phyloP scores from a whole-genome alignment of 306 rosid genomes.

The Sphenostylis stenocarpa region DNA sequence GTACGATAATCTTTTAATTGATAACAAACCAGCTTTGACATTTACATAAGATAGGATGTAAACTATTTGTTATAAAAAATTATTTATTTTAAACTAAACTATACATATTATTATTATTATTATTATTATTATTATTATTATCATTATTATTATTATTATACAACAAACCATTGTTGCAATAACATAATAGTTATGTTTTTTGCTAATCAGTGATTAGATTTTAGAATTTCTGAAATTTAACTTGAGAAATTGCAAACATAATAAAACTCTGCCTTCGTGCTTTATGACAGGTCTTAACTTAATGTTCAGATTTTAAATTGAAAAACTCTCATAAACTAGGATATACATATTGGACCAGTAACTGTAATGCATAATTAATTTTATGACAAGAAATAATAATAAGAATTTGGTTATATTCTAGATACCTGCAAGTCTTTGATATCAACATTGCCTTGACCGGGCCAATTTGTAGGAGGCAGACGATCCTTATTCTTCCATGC shows the following conservation, averaged over 20 bases:
- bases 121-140: too few relatives aligned
- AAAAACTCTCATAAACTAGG: neutral
- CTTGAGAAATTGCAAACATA: neutral
- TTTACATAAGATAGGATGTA: too few relatives aligned
- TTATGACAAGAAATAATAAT: neutral
- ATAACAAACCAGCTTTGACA: too few relatives aligned
- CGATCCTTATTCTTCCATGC: constrained; percentile 65
- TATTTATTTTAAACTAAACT: too few relatives aligned
- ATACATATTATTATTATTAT: too few relatives aligned
- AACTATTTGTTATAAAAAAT: too few relatives aligned
- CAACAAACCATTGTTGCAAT: too few relatives aligned
- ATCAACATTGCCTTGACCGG: constrained; percentile 74
- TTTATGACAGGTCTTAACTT: neutral
- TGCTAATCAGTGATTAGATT: too few relatives aligned
- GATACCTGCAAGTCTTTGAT: constrained; percentile 77
- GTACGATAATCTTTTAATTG: too few relatives aligned
- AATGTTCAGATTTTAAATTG: neutral
- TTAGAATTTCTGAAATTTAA: neutral
- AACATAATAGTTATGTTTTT: too few relatives aligned
- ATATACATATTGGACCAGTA: neutral
- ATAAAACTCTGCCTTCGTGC: neutral
- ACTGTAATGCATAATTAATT: neutral
- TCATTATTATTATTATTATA: too few relatives aligned
- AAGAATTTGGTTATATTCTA: constrained; percentile 5
- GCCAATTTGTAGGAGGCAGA: constrained; percentile 82